Conservation (phyloP, 768 basidiomycete genomes). For the Lactarius deliciosus region DNA sequence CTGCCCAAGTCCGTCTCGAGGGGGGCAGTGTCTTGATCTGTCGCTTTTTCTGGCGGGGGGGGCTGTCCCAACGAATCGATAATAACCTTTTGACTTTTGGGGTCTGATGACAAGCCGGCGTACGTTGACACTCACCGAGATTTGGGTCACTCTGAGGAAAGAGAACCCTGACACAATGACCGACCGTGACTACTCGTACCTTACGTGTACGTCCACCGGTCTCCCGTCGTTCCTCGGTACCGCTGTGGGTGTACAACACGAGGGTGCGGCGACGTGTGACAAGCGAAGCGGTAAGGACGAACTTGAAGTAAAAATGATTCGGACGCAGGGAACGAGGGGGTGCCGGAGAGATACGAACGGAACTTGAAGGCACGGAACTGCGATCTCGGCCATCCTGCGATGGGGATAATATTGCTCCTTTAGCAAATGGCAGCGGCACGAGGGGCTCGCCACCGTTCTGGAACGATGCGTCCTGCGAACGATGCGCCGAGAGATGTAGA, state of each 20-base stretch:
- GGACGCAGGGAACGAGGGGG: neutral
- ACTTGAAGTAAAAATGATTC: neutral
- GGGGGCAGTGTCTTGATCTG: neutral
- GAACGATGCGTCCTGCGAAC: neutral
- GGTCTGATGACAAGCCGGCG: constrained; percentile 9
- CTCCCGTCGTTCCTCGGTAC: neutral
- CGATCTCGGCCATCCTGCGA: constrained; percentile 12
- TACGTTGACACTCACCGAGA: constrained; percentile 2
- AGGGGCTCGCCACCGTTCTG: constrained; percentile 6
- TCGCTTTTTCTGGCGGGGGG: neutral
- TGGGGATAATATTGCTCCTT: constrained; percentile 15
- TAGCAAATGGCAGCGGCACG: constrained; percentile 13
- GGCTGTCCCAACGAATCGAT: neutral
- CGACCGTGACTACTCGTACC: neutral
- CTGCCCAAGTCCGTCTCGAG: neutral
- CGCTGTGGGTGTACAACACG: neutral
- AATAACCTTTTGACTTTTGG: constrained; percentile 21
- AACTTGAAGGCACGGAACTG: neutral
- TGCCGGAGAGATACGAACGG: neutral
- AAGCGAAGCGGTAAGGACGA: constrained; percentile 4
- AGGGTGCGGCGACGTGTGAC: neutral
- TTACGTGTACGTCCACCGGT: neutral
- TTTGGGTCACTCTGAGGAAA: neutral
- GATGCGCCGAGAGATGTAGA: constrained; percentile 2
- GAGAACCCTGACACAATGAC: neutral